phyloP scores from a whole-genome alignment of 441 rosid genomes.

The Populus hybrid region DNA sequence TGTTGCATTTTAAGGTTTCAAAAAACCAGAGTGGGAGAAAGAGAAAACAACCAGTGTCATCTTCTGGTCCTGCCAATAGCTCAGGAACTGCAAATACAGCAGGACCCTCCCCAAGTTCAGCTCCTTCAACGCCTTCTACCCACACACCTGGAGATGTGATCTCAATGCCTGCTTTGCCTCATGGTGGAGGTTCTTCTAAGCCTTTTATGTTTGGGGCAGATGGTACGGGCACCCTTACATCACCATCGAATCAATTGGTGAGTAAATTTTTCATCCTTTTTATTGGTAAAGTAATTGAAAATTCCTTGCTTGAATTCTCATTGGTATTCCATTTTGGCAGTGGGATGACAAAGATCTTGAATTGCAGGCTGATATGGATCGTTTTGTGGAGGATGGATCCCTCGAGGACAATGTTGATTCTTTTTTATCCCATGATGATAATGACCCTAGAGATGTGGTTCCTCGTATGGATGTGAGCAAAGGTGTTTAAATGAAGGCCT shows the following conservation, averaged over 20 bases:
- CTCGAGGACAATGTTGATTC: slow-evolving; percentile 63
- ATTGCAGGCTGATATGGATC: slow-evolving; percentile 62
- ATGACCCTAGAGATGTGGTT: slow-evolving; percentile 42
- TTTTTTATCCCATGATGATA: slow-evolving; percentile 48
- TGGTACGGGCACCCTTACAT: slow-evolving; percentile 46
- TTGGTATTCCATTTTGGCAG: background rate
- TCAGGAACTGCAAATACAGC: slow-evolving; percentile 78
- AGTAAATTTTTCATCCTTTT: slow-evolving; percentile 9
- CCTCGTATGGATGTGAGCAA: slow-evolving; percentile 40
- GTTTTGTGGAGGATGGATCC: slow-evolving; percentile 50
- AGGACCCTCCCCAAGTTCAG: slow-evolving; percentile 82
- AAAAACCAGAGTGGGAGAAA: slow-evolving; percentile 75
- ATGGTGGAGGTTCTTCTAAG: slow-evolving; percentile 50
- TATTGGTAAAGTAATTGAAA: slow-evolving; percentile 1
- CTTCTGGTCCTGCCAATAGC: slow-evolving; percentile 84
- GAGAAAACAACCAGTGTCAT: slow-evolving; percentile 78
- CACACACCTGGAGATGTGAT: slow-evolving; percentile 87
- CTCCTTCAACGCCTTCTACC: slow-evolving; percentile 85
- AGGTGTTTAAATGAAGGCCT: slow-evolving; percentile 33
- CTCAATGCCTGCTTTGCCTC: slow-evolving; percentile 68
- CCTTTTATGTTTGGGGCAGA: slow-evolving; percentile 50
- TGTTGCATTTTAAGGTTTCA: slow-evolving; percentile 51
- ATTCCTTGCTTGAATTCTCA: background rate
- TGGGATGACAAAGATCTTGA: slow-evolving; percentile 17
- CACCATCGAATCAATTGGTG: slow-evolving; percentile 58